phyloP scores from a whole-genome alignment of 2,329 filamentous ascomycete genomes.

The Canariomyces notabilis region DNA sequence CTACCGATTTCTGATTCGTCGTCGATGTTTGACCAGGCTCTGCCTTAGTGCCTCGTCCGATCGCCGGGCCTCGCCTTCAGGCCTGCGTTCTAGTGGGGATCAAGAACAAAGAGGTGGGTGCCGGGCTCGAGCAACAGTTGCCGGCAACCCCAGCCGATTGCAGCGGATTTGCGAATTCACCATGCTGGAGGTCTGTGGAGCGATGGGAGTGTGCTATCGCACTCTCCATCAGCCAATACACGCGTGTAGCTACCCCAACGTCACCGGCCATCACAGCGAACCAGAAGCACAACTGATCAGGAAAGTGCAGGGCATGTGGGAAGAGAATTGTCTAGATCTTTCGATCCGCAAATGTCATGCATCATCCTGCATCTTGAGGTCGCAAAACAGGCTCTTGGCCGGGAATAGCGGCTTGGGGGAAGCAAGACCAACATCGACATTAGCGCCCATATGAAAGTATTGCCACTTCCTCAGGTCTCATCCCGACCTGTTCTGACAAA shows the following conservation, averaged over 20 bases:
- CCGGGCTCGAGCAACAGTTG: too few species aligned
- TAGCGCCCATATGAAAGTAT: neutral
- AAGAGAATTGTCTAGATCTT: conserved; percentile 14
- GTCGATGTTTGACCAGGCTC: neutral
- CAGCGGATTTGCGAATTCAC: neutral
- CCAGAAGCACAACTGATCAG: neutral
- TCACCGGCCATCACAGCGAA: neutral
- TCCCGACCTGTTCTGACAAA: too few species aligned
- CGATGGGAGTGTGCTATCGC: too few species aligned
- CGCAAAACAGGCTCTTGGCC: conserved; percentile 9
- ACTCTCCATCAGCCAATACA: conserved; percentile 5
- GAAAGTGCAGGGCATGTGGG: conserved; percentile 4
- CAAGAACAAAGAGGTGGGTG: neutral
- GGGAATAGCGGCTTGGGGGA: conserved; percentile 3
- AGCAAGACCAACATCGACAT: conserved; percentile 7
- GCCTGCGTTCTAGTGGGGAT: neutral
- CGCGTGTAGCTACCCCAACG: neutral
- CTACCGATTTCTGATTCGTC: conserved; percentile 6
- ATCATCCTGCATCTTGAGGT: conserved; percentile 11
- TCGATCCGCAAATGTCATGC: conserved; percentile 8
- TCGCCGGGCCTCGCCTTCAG: conserved; percentile 1
- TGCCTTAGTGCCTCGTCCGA: conserved; percentile 6
- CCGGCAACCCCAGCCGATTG: too few species aligned
- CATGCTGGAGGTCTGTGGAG: neutral
- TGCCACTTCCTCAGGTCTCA: too few species aligned